Conservation (phyloP, 306 rosid genomes). For the Hippophae tibetana region DNA sequence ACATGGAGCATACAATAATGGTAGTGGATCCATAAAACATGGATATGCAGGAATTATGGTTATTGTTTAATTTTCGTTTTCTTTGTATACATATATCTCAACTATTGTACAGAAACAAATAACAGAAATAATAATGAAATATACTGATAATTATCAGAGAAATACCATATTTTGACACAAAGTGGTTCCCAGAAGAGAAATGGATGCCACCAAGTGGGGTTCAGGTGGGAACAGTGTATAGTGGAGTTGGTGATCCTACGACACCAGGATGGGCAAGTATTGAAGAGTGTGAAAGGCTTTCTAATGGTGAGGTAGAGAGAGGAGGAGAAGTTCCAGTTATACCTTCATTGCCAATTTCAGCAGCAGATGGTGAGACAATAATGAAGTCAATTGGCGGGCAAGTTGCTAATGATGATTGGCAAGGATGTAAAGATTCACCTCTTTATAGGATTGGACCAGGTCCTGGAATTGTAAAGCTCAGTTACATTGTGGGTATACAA, state of each 20-base stretch:
- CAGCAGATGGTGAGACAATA: slow-evolving; percentile 46
- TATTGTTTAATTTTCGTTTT: too few species aligned
- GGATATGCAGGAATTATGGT: too few species aligned
- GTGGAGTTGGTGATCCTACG: slow-evolving; percentile 51
- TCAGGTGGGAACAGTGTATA: slow-evolving; percentile 52
- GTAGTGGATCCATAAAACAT: too few species aligned
- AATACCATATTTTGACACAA: too few species aligned
- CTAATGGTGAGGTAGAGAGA: slow-evolving; percentile 36
- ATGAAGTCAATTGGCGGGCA: slow-evolving; percentile 46
- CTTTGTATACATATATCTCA: too few species aligned
- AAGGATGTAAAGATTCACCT: slow-evolving; percentile 47
- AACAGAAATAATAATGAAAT: too few species aligned
- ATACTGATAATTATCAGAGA: too few species aligned
- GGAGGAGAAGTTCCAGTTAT: slow-evolving; percentile 46
- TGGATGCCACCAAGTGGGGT: slow-evolving; percentile 81
- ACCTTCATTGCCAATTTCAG: slow-evolving; percentile 63
- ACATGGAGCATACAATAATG: too few species aligned
- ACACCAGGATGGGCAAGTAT: slow-evolving; percentile 69
- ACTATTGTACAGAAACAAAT: too few species aligned
- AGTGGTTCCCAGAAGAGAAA: slow-evolving; percentile 52
- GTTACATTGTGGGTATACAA: slow-evolving; percentile 32
- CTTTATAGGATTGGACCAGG: slow-evolving; percentile 59
- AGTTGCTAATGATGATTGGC: slow-evolving; percentile 62
- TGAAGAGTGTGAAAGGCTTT: slow-evolving; percentile 47
- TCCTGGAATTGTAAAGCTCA: slow-evolving; percentile 59